Base-by-base conservation (phyloP, 768 basidiomycete species). In the Pleurotus cornucopiae region DNA sequence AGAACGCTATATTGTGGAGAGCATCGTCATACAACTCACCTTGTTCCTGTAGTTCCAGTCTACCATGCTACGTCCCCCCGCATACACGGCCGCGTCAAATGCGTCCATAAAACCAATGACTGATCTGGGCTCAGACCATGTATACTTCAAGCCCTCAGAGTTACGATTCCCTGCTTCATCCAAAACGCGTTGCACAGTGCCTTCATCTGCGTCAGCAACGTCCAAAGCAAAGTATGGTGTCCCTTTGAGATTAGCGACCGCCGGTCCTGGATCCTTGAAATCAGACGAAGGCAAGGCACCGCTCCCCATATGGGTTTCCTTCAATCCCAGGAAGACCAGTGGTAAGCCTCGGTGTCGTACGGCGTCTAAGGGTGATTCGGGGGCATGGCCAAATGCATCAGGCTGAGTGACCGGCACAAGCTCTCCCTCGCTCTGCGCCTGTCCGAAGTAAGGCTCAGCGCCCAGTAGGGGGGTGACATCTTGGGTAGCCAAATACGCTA, bases 11-110 rank as follows among this genome's bases (percentile, higher is more conserved):
- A 57, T 4, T 45, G 46, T 37, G 16, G 2, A 57, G 26, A 43
- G 44, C 39, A 54, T 2, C n/a, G 39, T 26, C 48, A 16, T 5
- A 21, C 21, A 14, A 62, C 73, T 34, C 63, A 84, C 94, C 76
- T 86, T 91, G 71, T 95, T 96, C 54, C 94, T 76, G 49, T 75
- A 77, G 67, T 97, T 98, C 96, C 96, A 99, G 66, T 98, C 96
- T 2, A 89, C 76, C 81, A 98, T 75, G 43, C 85, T 88, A 55
- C 91, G 75, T 1, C 88, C 91, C 55, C 80, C 78, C 0, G 91
- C 90, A 64, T 91, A 91, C 0, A 98, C 70, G 0, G 82, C 86
- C 1, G 88, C 91, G 30, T 83, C 82, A 63, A 89, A 86, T 2
- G 63, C 63, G 62, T 84, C 82, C 63, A 95, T 73, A 13, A 67